These are phyloP conservation scores for Bipolaris cookei DNA, from an alignment of 2,329 filamentous ascomycete species.

Conservation along the genomic window DNA sequence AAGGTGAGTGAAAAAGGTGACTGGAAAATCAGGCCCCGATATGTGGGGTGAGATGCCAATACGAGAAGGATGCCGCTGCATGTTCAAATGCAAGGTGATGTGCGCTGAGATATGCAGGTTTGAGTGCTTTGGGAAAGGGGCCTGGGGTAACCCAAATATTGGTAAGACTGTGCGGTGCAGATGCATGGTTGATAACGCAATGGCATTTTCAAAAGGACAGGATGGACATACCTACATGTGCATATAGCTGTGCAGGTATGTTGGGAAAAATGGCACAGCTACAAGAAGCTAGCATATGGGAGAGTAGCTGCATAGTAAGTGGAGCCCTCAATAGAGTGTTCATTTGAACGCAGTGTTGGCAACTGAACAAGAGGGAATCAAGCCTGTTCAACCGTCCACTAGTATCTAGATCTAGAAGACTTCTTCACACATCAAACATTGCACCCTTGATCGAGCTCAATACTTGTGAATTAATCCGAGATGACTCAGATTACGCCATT, in stretches of 20 bases:
- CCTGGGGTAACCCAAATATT: background rate
- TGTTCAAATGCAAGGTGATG: slow-evolving; percentile 2
- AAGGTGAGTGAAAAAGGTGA: background rate
- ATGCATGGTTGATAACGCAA: background rate
- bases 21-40: background rate
- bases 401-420: background rate
- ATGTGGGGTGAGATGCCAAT: background rate
- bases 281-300: background rate
- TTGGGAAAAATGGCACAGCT: background rate
- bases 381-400: background rate
- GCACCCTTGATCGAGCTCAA: background rate
- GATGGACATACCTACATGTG: background rate
- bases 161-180: background rate
- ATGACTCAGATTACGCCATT: background rate
- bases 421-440: background rate
- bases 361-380: no score
- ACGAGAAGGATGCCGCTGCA: slow-evolving; percentile 1
- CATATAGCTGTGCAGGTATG: no score
- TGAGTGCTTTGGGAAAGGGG: slow-evolving; percentile 1
- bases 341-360: background rate
- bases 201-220: background rate
- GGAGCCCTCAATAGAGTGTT: background rate
- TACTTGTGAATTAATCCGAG: background rate
- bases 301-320: background rate
- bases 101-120: background rate